Evolutionary conservation across 2,329 filamentous ascomycete genomes (phyloP).

Genomic region (Epichloe bromicola): DNA sequence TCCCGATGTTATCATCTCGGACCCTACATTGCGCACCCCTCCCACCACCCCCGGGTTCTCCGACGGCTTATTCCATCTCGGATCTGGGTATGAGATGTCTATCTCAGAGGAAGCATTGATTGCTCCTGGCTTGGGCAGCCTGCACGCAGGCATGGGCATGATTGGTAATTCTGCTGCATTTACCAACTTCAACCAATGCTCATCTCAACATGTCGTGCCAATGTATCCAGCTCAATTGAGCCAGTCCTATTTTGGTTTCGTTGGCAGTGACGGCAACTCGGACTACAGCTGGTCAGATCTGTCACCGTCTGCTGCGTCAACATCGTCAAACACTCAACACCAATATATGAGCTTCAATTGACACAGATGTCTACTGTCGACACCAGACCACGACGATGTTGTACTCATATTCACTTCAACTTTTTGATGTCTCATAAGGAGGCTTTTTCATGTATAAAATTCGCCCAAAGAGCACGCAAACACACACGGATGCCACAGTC

Average conservation of each 20-base stretch:
- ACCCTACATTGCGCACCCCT: constrained; percentile 38
- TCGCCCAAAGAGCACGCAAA: background rate
- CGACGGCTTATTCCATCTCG: constrained; percentile 26
- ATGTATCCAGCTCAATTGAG: constrained; percentile 22
- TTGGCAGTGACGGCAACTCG: constrained; percentile 20
- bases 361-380: constrained; percentile 1
- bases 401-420: background rate
- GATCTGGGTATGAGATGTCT: constrained; percentile 25
- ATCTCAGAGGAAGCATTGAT: constrained; percentile 35
- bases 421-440: background rate
- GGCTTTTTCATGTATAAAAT: background rate
- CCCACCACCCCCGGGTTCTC: constrained; percentile 39
- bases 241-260: constrained; percentile 26
- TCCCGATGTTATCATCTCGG: constrained; percentile 20
- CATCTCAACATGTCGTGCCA: constrained; percentile 22
- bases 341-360: constrained; percentile 13
- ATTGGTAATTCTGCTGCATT: constrained; percentile 25
- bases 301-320: constrained; percentile 22
- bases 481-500: background rate
- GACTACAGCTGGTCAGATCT: constrained; percentile 41
- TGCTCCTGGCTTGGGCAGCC: constrained; percentile 32
- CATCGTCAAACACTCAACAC: constrained; percentile 16
- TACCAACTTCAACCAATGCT: constrained; percentile 29
- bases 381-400: background rate
- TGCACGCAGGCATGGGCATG: constrained; percentile 34